These are phyloP conservation scores for Cercospora nicotianae DNA, from an alignment of 2,329 filamentous ascomycete genomes.

Conservation along the genomic window DNA sequence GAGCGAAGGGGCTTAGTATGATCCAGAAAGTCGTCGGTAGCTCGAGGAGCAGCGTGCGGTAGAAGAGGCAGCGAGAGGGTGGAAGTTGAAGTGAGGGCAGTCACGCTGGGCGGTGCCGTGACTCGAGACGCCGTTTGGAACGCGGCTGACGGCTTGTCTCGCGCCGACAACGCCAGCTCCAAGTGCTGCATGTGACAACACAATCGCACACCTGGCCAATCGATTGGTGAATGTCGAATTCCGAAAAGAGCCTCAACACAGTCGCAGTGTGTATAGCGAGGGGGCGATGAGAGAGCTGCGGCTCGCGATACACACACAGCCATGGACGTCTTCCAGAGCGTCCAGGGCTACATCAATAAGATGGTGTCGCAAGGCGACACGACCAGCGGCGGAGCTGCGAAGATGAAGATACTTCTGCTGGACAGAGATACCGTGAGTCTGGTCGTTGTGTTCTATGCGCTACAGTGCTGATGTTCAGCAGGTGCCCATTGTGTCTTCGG, in stretches of 20 bases:
- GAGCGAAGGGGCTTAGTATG: background rate
- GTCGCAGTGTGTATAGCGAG: background rate
- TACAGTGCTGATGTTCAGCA: slow-evolving; percentile 34
- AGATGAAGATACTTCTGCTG: slow-evolving; percentile 97
- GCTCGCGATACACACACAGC: slow-evolving; percentile 5
- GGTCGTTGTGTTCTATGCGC: background rate
- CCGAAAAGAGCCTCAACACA: background rate
- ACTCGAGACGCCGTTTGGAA: background rate
- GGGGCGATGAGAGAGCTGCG: slow-evolving; percentile 7
- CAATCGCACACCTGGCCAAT: background rate
- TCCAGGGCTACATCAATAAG: slow-evolving; percentile 93
- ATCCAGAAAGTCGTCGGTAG: background rate
- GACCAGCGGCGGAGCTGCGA: slow-evolving; percentile 59
- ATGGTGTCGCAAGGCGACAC: slow-evolving; percentile 83
- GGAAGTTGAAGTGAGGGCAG: background rate
- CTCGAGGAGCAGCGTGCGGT: background rate
- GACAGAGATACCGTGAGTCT: slow-evolving; percentile 79
- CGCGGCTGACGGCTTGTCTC: background rate
- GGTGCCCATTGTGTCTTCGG: slow-evolving; percentile 89
- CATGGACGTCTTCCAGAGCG: slow-evolving; percentile 93
- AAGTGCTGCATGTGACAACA: background rate
- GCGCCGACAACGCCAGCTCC: background rate
- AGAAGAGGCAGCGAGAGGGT: background rate
- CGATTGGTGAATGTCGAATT: background rate
- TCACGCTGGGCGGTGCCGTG: background rate